Evolutionary conservation across 345 rosid species (phyloP).

Genomic region (Citrus hindsii): DNA sequence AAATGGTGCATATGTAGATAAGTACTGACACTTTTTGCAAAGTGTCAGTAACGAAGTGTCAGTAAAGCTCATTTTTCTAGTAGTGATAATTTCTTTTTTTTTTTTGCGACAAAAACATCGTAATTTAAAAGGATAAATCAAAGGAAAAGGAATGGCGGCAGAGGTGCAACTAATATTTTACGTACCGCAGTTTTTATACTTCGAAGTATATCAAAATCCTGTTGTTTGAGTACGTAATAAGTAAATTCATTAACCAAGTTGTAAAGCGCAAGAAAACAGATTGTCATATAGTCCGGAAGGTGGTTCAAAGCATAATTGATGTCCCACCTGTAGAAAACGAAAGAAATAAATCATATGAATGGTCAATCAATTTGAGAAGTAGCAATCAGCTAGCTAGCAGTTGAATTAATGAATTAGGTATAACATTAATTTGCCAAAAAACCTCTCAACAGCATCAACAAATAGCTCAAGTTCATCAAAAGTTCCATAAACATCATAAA

Average conservation of each 20-base stretch:
- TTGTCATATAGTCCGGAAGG: slow-evolving; percentile 33
- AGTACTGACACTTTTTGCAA: too few species aligned
- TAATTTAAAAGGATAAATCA: too few species aligned
- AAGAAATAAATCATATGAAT: too few species aligned
- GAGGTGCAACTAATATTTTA: neutral
- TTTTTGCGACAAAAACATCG: too few species aligned
- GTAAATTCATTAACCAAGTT: slow-evolving; percentile 27
- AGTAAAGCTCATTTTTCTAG: too few species aligned
- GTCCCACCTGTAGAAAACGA: slow-evolving; percentile 26
- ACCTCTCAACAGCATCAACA: slow-evolving; percentile 24
- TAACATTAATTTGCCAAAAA: neutral
- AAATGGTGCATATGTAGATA: too few species aligned
- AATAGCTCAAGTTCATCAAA: slow-evolving; percentile 15
- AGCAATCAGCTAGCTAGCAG: too few species aligned
- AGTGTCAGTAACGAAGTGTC: too few species aligned
- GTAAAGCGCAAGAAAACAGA: slow-evolving; percentile 23
- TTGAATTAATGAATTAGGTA: too few species aligned
- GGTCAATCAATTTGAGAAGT: too few species aligned
- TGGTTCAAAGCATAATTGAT: neutral
- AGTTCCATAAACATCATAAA: slow-evolving; percentile 13
- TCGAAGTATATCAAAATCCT: neutral
- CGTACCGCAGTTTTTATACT: slow-evolving; percentile 13
- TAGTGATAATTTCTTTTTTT: too few species aligned
- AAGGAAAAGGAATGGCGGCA: too few species aligned
- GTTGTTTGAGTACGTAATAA: slow-evolving; percentile 12